Percentiles rank a stretch among this genome's conserved stretches.
Evolutionary conservation across 805 yeast genomes (phyloP).

Genomic region (Ogataea degrootiae): DNA sequence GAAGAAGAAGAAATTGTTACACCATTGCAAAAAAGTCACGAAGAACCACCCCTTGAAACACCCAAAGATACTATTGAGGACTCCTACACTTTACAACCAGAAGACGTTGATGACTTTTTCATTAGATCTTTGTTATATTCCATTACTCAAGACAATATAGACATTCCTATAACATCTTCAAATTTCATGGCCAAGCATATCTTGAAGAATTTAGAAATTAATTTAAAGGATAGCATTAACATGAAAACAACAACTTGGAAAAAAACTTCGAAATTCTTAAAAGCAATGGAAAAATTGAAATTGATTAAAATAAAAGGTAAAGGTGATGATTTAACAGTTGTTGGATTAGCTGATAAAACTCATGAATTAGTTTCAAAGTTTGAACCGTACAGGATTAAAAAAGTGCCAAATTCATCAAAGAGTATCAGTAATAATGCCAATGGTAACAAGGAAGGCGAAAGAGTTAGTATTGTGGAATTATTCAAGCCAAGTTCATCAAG

Average conservation of each 20-base stretch:
- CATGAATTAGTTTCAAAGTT: constrained; percentile 52
- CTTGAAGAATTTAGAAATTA: constrained; percentile 66
- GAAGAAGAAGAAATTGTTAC: constrained; percentile 4
- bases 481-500: constrained; percentile 55
- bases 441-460: constrained; percentile 3
- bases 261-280: constrained; percentile 78
- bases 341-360: constrained; percentile 40
- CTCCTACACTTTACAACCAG: constrained; percentile 39
- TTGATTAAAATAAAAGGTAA: constrained; percentile 74
- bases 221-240: constrained; percentile 48
- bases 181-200: constrained; percentile 68
- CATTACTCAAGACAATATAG: constrained; percentile 50
- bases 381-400: constrained; percentile 53
- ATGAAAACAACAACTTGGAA: constrained; percentile 86
- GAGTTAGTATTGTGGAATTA: constrained; percentile 32
- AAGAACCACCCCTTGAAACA: constrained; percentile 2
- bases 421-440: neutral
- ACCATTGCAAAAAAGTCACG: neutral
- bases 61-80: constrained; percentile 28
- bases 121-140: constrained; percentile 67
- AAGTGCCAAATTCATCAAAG: neutral
- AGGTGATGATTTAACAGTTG: constrained; percentile 70
- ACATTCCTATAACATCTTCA: constrained; percentile 68
- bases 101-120: constrained; percentile 74
- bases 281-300: constrained; percentile 76